Conservation (phyloP, 2,329 filamentous ascomycete species). For the Xylariaceae sp. region DNA sequence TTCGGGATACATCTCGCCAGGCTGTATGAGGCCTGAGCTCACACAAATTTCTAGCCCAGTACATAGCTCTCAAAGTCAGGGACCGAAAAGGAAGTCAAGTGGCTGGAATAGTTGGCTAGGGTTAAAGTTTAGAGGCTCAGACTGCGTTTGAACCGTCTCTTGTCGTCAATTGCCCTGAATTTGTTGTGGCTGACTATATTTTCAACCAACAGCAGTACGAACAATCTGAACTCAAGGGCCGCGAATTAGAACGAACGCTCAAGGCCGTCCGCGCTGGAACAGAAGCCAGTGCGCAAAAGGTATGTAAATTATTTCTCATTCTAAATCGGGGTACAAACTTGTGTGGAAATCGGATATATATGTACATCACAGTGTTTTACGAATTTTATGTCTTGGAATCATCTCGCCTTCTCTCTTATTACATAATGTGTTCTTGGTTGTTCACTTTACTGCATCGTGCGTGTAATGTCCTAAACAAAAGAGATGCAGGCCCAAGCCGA, state of each 20-base stretch:
- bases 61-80: background rate
- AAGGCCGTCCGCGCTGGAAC: slow-evolving; percentile 59
- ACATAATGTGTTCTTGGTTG: slow-evolving; percentile 1
- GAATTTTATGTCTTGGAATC: background rate
- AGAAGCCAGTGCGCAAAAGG: slow-evolving; percentile 58
- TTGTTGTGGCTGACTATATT: slow-evolving; percentile 31
- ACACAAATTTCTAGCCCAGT: background rate
- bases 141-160: slow-evolving; percentile 7
- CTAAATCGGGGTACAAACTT: slow-evolving; percentile 5
- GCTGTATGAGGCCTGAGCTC: slow-evolving; percentile 3
- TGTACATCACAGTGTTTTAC: background rate
- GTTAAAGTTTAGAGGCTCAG: background rate
- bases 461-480: slow-evolving; percentile 15
- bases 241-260: slow-evolving; percentile 60
- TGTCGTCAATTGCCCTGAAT: background rate
- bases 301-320: slow-evolving; percentile 44
- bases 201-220: slow-evolving; percentile 59
- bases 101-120: slow-evolving; percentile 24
- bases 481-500: slow-evolving; percentile 54
- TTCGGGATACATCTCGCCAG: slow-evolving; percentile 15
- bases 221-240: slow-evolving; percentile 61
- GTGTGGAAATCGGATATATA: background rate
- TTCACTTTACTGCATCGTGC: background rate
- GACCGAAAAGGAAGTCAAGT: slow-evolving; percentile 20
- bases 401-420: background rate